These are phyloP conservation scores for Plasmodium knowlesi DNA, from an alignment of 169 alveolate genomes.

Conservation along the genomic window DNA sequence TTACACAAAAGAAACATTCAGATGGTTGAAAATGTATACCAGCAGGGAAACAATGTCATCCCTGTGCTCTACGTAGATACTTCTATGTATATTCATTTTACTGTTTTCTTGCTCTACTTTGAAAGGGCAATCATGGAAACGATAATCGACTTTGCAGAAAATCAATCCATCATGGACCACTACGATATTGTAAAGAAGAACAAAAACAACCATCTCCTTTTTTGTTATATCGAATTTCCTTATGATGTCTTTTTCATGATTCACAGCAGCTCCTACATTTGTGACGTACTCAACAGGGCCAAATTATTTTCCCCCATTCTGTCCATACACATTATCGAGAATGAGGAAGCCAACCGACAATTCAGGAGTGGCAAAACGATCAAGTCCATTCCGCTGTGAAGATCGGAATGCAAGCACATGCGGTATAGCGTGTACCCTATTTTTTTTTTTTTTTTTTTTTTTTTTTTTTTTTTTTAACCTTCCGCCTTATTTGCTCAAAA, in stretches of 20 bases:
- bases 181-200: constrained; percentile 49
- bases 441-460: neutral
- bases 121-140: constrained; percentile 52
- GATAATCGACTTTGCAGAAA: constrained; percentile 56
- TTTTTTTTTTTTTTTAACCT: neutral
- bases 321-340: constrained; percentile 60
- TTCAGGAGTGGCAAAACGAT: constrained; percentile 16
- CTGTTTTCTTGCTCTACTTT: constrained; percentile 46
- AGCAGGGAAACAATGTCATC: constrained; percentile 2
- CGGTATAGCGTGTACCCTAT: neutral
- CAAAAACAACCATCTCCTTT: constrained; percentile 8
- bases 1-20: constrained; percentile 36
- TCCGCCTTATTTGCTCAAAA: neutral
- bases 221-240: constrained; percentile 56
- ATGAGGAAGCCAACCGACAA: constrained; percentile 37
- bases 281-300: constrained; percentile 46
- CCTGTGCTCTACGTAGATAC: constrained; percentile 52
- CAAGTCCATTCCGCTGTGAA: neutral
- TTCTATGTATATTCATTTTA: constrained; percentile 55
- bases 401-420: neutral
- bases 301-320: constrained; percentile 34
- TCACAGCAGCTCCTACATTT: constrained; percentile 8
- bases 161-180: constrained; percentile 40
- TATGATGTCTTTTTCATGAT: constrained; percentile 35
- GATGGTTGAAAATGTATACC: constrained; percentile 23